Conservation (phyloP, 2,329 filamentous ascomycete genomes). For the Penicillium frequentans region DNA sequence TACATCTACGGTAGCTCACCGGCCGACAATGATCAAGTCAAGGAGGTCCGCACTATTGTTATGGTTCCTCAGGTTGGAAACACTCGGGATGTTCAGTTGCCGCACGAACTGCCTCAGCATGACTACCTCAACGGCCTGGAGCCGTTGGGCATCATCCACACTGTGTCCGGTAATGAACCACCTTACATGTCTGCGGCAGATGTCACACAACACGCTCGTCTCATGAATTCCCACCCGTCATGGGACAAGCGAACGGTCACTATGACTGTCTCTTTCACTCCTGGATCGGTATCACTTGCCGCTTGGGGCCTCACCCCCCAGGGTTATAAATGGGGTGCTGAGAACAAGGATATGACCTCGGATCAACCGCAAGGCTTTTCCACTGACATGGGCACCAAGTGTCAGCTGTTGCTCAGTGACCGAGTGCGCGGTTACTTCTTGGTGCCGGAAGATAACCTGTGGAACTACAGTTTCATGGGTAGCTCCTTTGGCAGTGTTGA, state of each 20-base stretch:
- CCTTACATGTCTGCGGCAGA: slow-evolving; percentile 95
- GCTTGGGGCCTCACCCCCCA: slow-evolving; percentile 90
- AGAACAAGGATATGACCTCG: slow-evolving; percentile 89
- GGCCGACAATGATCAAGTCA: slow-evolving; percentile 92
- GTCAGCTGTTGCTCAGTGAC: slow-evolving; percentile 87
- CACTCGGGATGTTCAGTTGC: slow-evolving; percentile 85
- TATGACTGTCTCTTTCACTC: slow-evolving; percentile 94
- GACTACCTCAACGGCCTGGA: slow-evolving; percentile 85
- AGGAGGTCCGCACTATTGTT: slow-evolving; percentile 94
- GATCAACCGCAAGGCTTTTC: slow-evolving; percentile 94
- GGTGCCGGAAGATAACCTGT: slow-evolving; percentile 82
- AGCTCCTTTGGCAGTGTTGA: slow-evolving; percentile 82
- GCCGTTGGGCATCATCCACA: slow-evolving; percentile 92
- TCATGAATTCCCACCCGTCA: slow-evolving; percentile 77
- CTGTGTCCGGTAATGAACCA: slow-evolving; percentile 88
- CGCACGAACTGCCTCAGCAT: slow-evolving; percentile 86
- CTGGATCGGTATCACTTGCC: slow-evolving; percentile 89
- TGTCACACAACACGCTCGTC: slow-evolving; percentile 87
- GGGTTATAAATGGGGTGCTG: slow-evolving; percentile 94
- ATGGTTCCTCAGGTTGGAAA: slow-evolving; percentile 97
- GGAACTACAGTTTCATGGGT: slow-evolving; percentile 99
- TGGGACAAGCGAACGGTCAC: slow-evolving; percentile 93
- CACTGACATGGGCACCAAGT: slow-evolving; percentile 90
- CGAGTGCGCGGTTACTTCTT: slow-evolving; percentile 95
- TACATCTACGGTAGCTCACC: slow-evolving; percentile 93